Percentiles rank a stretch among this genome's conserved stretches.
Evolutionary conservation across 2,329 filamentous ascomycete species (phyloP).

Genomic region (Colletotrichum tropicale): DNA sequence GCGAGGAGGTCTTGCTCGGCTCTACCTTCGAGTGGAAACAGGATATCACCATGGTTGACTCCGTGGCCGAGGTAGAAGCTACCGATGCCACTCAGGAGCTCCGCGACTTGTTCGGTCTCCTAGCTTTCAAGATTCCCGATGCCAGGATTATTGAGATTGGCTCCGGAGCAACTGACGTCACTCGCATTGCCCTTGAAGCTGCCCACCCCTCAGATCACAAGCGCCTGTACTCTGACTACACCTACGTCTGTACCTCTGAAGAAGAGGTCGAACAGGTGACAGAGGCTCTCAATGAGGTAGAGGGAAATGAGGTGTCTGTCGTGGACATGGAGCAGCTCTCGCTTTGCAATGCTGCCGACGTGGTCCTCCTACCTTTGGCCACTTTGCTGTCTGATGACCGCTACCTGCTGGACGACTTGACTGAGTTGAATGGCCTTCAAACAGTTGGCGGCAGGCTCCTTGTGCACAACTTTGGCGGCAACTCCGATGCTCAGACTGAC

Average conservation of each 20-base stretch:
- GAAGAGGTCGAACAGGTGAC: not conserved
- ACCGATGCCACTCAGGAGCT: not conserved
- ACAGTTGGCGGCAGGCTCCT: not conserved
- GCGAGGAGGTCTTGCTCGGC: not conserved
- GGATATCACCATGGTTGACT: not conserved
- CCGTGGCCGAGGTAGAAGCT: not conserved
- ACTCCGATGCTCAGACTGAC: fast-evolving
- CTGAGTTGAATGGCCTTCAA: not conserved
- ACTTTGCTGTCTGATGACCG: not conserved
- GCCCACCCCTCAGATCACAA: not conserved
- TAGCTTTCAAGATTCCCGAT: slow-evolving; percentile 2
- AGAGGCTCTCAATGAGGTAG: not conserved
- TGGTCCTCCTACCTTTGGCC: not conserved
- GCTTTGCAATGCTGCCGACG: not conserved
- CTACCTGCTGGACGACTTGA: not conserved
- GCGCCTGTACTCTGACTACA: slow-evolving; percentile 3
- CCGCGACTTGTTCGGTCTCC: not conserved
- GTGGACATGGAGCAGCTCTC: slow-evolving; percentile 1
- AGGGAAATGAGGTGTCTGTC: not conserved
- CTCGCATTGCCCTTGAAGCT: not conserved
- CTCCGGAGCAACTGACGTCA: not conserved
- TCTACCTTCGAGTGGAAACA: slow-evolving; percentile 3
- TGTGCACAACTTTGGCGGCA: not conserved
- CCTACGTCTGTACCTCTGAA: not conserved
- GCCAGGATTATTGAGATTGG: not conserved